Percentiles rank a stretch among this genome's conserved stretches.
Conservation (phyloP, 2,329 filamentous ascomycete genomes). For the Hymenoscyphus fraxineus region DNA sequence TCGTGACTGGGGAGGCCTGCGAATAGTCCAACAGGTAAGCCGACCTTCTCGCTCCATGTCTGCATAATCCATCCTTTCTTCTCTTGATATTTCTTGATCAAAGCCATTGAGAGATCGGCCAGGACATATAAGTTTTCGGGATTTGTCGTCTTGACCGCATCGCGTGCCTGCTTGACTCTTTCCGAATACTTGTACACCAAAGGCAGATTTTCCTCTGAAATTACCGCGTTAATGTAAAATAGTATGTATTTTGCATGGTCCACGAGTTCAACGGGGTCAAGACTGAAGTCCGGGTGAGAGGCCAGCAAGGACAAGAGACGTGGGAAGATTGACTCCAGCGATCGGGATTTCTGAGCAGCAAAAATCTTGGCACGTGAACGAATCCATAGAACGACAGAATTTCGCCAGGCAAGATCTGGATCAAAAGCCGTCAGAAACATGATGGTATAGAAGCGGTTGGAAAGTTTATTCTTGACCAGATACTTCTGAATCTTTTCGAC, state of each 20-base stretch:
- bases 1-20: conserved; percentile 70
- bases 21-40: conserved; percentile 77
- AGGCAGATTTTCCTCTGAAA: conserved; percentile 80
- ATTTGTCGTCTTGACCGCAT: conserved; percentile 65
- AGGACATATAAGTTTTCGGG: conserved; percentile 80
- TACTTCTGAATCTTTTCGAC: conserved; percentile 87
- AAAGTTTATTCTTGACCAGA: conserved; percentile 67
- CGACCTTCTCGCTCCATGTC: conserved; percentile 75
- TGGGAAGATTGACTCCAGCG: conserved; percentile 77
- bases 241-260: conserved; percentile 87
- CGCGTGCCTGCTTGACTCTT: conserved; percentile 83
- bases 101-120: conserved; percentile 78
- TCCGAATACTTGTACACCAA: conserved; percentile 91
- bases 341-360: conserved; percentile 52
- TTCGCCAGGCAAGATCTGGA: conserved; percentile 68
- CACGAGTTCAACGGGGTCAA: conserved; percentile 62
- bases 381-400: conserved; percentile 81
- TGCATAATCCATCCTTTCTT: conserved; percentile 82
- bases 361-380: conserved; percentile 72
- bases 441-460: conserved; percentile 79
- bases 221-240: conserved; percentile 80
- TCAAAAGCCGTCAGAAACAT: conserved; percentile 91
- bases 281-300: conserved; percentile 85
- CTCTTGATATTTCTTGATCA: conserved; percentile 83
- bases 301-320: conserved; percentile 83